phyloP scores from a whole-genome alignment of 228 moss, liverwort and hornwort species.

The Sphagnum magellanicum region DNA sequence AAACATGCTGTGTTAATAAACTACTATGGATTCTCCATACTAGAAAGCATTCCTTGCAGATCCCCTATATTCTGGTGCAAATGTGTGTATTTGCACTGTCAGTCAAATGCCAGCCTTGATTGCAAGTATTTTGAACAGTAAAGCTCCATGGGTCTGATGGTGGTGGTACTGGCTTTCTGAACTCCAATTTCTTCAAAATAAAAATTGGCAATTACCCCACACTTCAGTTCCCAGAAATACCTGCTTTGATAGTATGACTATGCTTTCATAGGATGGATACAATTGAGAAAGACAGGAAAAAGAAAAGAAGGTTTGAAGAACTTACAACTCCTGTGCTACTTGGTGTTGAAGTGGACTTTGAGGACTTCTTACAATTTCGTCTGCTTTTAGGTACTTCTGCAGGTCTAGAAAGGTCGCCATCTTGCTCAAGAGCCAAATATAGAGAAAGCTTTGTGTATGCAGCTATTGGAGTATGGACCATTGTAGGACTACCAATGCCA shows the following conservation, averaged over 20 bases:
- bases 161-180: no score
- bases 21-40: no score
- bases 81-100: no score
- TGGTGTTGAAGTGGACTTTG: slow-evolving; percentile 3
- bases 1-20: not conserved
- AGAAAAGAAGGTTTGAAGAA: slow-evolving; percentile 7
- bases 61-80: no score
- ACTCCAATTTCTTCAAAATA: no score
- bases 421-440: slow-evolving; percentile 20
- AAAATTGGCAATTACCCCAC: no score
- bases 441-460: slow-evolving; percentile 34
- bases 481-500: slow-evolving; percentile 6
- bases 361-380: slow-evolving; percentile 1
- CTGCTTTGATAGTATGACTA: not conserved
- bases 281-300: not conserved
- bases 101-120: no score
- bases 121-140: no score
- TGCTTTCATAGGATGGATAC: not conserved
- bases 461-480: slow-evolving; percentile 21
- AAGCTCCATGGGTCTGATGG: no score
- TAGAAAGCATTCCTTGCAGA: no score
- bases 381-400: not conserved
- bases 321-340: slow-evolving; percentile 7
- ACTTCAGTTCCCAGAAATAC: not conserved
- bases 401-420: not conserved